Conservation (phyloP, 2,329 filamentous ascomycete species). For the Kalmusia sp. region DNA sequence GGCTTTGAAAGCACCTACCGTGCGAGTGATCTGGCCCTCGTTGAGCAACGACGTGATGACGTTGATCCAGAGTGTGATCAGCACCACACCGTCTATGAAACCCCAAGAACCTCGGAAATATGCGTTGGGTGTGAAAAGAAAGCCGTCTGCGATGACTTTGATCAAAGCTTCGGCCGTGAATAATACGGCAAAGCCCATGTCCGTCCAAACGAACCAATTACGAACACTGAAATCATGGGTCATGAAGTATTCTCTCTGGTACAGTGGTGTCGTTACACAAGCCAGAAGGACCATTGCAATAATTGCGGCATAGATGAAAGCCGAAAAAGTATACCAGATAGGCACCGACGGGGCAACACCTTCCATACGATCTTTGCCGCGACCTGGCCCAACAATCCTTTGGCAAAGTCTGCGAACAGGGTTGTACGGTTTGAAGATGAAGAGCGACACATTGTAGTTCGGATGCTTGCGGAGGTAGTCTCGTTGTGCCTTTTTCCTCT, state of each 20-base stretch:
- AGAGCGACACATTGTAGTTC: slow-evolving; percentile 90
- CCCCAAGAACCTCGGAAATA: slow-evolving; percentile 98
- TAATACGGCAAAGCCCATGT: slow-evolving; percentile 84
- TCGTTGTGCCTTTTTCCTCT: slow-evolving; percentile 84
- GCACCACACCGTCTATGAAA: slow-evolving; percentile 88
- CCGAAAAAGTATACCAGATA: slow-evolving; percentile 92
- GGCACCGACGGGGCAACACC: slow-evolving; percentile 88
- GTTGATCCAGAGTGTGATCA: slow-evolving; percentile 95
- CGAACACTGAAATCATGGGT: slow-evolving; percentile 64
- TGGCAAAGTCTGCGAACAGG: slow-evolving; percentile 84
- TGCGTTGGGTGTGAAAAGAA: slow-evolving; percentile 96
- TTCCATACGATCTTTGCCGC: slow-evolving; percentile 85
- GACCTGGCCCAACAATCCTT: slow-evolving; percentile 86
- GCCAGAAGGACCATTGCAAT: slow-evolving; percentile 98
- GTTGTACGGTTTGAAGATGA: slow-evolving; percentile 81
- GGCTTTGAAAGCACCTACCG: slow-evolving; percentile 96
- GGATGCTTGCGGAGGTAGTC: slow-evolving; percentile 89
- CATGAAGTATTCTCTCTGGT: slow-evolving; percentile 85
- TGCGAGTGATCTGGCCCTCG: slow-evolving; percentile 84
- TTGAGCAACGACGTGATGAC: slow-evolving; percentile 82
- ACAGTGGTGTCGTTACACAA: slow-evolving; percentile 92
- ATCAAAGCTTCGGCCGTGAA: slow-evolving; percentile 88
- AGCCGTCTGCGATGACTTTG: slow-evolving; percentile 93
- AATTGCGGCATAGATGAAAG: slow-evolving; percentile 91
- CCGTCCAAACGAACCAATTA: slow-evolving; percentile 96